Evolutionary conservation across 805 yeast genomes (phyloP).

Genomic region (Saccharomycopsis babjevae): DNA sequence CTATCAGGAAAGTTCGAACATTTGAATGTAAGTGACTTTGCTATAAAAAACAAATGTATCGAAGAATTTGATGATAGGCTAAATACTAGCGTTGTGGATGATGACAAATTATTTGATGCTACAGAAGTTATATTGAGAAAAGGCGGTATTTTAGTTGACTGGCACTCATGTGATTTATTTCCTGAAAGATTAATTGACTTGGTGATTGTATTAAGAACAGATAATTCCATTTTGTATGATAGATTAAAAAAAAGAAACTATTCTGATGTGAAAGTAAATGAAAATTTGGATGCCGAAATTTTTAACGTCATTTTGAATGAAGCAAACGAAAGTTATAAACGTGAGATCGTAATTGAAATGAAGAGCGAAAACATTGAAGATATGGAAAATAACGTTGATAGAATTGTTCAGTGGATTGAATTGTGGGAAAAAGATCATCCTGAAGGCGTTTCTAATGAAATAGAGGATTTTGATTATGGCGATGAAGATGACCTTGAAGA

Average conservation of each 20-base stretch:
- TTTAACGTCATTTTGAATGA: conserved; percentile 88
- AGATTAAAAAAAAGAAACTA: conserved; percentile 71
- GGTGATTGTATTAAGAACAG: conserved; percentile 79
- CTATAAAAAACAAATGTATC: conserved; percentile 64
- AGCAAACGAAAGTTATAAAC: conserved; percentile 72
- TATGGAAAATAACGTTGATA: conserved; percentile 70
- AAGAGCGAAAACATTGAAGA: conserved; percentile 63
- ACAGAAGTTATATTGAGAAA: conserved; percentile 66
- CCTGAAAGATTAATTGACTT: conserved; percentile 89
- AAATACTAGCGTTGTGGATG: conserved; percentile 84
- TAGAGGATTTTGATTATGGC: conserved; percentile 21
- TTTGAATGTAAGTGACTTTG: conserved; percentile 69
- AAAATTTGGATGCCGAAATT: conserved; percentile 91
- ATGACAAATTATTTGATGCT: conserved; percentile 74
- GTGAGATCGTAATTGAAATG: conserved; percentile 74
- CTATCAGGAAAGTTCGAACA: conserved; percentile 34
- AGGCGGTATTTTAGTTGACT: conserved; percentile 89
- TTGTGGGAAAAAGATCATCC: conserved; percentile 63
- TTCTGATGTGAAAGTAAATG: conserved; percentile 72
- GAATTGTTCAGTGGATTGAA: conserved; percentile 65
- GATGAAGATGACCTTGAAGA: conserved; percentile 5
- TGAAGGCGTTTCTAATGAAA: conserved; percentile 49
- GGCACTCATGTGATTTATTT: conserved; percentile 96
- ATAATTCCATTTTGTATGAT: conserved; percentile 61
- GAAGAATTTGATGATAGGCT: conserved; percentile 81